Conservation (phyloP, 495 filamentous ascomycete species). For the Penicillium cataractarum region DNA sequence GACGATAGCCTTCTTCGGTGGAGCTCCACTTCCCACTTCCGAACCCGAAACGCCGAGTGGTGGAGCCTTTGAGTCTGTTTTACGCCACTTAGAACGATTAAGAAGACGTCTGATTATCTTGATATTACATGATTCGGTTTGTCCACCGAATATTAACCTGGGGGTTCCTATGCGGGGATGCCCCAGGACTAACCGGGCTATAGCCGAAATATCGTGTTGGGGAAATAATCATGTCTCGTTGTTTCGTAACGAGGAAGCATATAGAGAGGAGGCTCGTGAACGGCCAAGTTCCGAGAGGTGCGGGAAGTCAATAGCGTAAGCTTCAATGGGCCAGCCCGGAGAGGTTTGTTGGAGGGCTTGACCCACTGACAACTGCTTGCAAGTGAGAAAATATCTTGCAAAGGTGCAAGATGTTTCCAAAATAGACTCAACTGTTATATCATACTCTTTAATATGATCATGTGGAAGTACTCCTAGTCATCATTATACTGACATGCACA, state of each 20-base stretch:
- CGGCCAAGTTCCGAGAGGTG: slow-evolving; percentile 1
- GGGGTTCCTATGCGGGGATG: slow-evolving; percentile 3
- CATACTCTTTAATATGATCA: neutral
- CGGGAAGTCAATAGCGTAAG: neutral
- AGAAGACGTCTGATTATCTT: neutral
- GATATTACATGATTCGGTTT: slow-evolving; percentile 1
- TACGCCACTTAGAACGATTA: neutral
- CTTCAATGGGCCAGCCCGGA: neutral
- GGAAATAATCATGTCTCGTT: neutral
- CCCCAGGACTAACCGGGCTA: neutral
- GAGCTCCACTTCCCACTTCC: neutral
- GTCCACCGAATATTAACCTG: neutral
- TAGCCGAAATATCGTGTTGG: neutral
- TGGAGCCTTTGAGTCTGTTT: neutral
- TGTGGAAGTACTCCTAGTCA: neutral
- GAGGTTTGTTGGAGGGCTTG: neutral
- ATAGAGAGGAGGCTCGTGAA: neutral
- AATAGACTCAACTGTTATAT: no score
- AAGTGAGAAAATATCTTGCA: neutral
- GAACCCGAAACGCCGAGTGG: slow-evolving; percentile 5
- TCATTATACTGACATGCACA: neutral
- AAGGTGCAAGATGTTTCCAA: no score
- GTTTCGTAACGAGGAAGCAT: neutral
- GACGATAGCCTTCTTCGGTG: neutral
- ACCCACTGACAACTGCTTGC: neutral